Base-by-base conservation (phyloP, 2,329 filamentous ascomycete genomes). In the Diaporthe aspalathi region DNA sequence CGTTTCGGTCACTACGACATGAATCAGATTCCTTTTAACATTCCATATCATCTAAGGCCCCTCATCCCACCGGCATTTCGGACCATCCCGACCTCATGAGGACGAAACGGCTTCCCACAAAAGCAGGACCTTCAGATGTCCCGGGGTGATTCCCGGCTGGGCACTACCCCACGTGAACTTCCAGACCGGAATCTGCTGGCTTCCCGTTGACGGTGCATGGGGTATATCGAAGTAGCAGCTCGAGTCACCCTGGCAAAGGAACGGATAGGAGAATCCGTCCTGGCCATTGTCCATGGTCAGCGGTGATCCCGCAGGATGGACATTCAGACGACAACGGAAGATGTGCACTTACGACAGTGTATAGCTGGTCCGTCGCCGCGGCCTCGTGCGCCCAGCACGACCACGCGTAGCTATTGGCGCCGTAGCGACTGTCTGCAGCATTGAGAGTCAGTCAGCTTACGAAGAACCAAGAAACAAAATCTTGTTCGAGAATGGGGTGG, bases 141-240 rank as follows among this genome's bases (percentile, higher is more conserved):
- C 70, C 20, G 40, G 43, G 12, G 70, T 62, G n/a, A 72, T 68
- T 29, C 40, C 52, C 4, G 22, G 20, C n/a, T 72, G 56, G 2
- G 65, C 32, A 6, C 50, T 40, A 8, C 70, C 70, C 70, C 70
- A 72, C 6, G 43, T 40, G 52, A 45, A 72, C 45, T 38, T 66
- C 70, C 70, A 72, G 27, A 70, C 38, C 14, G 49, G 24, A 27
- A 72, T 17, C 35, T 22, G 57, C 38, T 70, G 67, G 11, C 52
- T 60, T 14, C 29, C 38, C 3, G 16, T 17, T 24, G 35, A 35
- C 9, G 67, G 70, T 3, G 65, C 67, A 14, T 40, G 40, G 24
- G 70, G 70, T 3, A 72, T 32, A 53, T 72, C 70, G 50, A 68
- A 72, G 52, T 70, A 72, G 16, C 63, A 52, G 38, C 62, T 50